Percentiles rank a stretch among this genome's conserved stretches.
These are phyloP conservation scores for Durio zibethinus DNA, from an alignment of 345 rosid genomes.

Conservation along the genomic window DNA sequence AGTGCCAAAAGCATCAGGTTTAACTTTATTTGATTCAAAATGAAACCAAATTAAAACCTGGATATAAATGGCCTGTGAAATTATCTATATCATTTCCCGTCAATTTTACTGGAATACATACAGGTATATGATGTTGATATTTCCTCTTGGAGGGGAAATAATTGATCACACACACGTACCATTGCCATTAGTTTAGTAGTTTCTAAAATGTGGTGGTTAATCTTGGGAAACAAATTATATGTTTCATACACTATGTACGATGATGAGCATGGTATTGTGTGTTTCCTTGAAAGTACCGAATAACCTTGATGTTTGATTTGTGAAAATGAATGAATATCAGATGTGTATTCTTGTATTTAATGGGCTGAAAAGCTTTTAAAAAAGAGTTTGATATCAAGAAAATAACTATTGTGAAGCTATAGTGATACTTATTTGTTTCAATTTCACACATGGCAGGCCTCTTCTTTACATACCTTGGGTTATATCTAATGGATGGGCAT, in stretches of 20 bases:
- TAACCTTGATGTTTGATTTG: not conserved
- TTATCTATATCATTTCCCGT: not conserved
- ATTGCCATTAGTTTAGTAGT: not conserved
- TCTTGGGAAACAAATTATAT: not conserved
- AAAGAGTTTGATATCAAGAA: not conserved
- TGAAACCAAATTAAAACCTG: not conserved
- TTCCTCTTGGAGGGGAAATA: not conserved
- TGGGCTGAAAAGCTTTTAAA: not conserved
- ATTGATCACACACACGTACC: not conserved
- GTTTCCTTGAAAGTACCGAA: not conserved
- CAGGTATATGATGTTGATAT: not conserved
- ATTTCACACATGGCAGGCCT: conserved; percentile 51
- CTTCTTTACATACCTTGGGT: conserved; percentile 68
- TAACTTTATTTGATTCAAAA: not conserved
- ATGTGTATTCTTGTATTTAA: not conserved
- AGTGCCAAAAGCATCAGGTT: not conserved
- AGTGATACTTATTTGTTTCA: not conserved
- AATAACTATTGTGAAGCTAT: not conserved
- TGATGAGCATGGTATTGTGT: not conserved
- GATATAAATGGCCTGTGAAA: not conserved
- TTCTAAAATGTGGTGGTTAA: not conserved
- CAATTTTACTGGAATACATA: not conserved
- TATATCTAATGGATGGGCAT: conserved; percentile 87
- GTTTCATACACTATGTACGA: not conserved
- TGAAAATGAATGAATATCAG: not conserved